Conservation (phyloP, 768 basidiomycete species). For the Candolleomyces aberdarensis region DNA sequence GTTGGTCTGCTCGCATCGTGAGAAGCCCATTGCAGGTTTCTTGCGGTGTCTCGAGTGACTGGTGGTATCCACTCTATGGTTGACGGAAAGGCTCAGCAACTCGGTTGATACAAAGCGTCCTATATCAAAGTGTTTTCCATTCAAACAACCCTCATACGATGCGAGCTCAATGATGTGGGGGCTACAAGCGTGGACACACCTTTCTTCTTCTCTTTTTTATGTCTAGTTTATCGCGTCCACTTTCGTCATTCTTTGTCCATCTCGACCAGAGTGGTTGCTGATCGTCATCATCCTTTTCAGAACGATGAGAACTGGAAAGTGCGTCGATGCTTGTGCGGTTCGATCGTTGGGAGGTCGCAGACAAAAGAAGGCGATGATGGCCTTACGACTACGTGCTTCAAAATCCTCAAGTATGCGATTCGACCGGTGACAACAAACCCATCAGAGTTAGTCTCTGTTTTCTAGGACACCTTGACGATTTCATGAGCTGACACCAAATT, state of each 20-base stretch:
- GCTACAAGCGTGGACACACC: constrained; percentile 90
- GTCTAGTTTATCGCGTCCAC: constrained; percentile 5
- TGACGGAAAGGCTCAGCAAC: constrained; percentile 28
- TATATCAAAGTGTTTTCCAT: constrained; percentile 60
- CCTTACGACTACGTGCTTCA: constrained; percentile 44
- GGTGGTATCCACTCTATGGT: constrained; percentile 25
- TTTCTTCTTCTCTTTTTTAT: constrained; percentile 15
- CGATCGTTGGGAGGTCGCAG: constrained; percentile 70
- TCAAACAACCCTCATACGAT: constrained; percentile 84
- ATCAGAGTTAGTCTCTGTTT: constrained; percentile 50
- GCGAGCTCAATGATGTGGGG: constrained; percentile 68
- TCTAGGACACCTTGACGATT: too few species aligned
- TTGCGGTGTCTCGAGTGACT: constrained; percentile 15
- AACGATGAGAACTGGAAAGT: constrained; percentile 60
- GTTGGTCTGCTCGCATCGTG: constrained; percentile 5
- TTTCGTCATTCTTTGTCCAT: constrained; percentile 13
- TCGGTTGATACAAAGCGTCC: constrained; percentile 97
- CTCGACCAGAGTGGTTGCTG: background rate
- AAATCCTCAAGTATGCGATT: constrained; percentile 83
- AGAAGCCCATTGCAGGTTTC: constrained; percentile 67
- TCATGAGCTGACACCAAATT: background rate
- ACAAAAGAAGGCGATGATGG: constrained; percentile 35
- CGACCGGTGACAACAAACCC: constrained; percentile 56
- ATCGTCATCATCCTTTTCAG: constrained; percentile 29
- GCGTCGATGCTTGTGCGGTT: constrained; percentile 81